Evolutionary conservation across 2,329 filamentous ascomycete species (phyloP), one percentile per base, ranked within the genome.

Genomic region (Penicillium sp.): DNA sequence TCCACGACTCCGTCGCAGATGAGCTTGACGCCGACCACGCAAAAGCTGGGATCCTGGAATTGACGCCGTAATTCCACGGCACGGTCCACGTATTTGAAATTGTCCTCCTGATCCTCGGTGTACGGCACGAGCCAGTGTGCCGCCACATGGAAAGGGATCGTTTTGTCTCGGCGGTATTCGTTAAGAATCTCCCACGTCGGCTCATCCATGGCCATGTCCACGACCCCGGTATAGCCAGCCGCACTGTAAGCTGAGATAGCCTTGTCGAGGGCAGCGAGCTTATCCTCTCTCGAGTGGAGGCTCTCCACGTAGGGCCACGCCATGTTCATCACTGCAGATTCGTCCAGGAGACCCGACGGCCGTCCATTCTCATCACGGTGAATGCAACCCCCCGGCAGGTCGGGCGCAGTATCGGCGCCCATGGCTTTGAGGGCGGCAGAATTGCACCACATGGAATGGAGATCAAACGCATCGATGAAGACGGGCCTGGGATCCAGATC

Each of bases 201-300:
- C 32, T 77, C 74, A 45, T 77, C 73, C 73, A 76, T 77, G 18
- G 74, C 75, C 75, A 77, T 77, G 40, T 77, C 75, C 5, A 77
- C 66, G 33, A 75, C 61, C 2, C 74, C 73, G 0, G 75, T 77
- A 46, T 73, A 75, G 1, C 75, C 75, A 0, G 68, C 69, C 0
- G 66, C 60, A 27, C 71, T 71, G 48, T 76, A 77, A 8, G 69
- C 66, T 0, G 57, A 52, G 39, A 75, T 65, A 0, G 73, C 75
- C 2, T 66, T 61, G 18, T 65, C 62, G 34, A 77, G 53, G 0
- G 72, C 68, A 5, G 53, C 54, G 38, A 70, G 54, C 44, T 76
- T 75, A 41, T 76, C 73, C 25, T 72, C 67, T 12, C 66, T 62
- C 3, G 70, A 69, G 1, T 70, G 63, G 0, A 70, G 66, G n/a